These are phyloP conservation scores for Fragilariopsis cylindrus DNA, from an alignment of 108 stramenopile genomes.

Conservation along the genomic window DNA sequence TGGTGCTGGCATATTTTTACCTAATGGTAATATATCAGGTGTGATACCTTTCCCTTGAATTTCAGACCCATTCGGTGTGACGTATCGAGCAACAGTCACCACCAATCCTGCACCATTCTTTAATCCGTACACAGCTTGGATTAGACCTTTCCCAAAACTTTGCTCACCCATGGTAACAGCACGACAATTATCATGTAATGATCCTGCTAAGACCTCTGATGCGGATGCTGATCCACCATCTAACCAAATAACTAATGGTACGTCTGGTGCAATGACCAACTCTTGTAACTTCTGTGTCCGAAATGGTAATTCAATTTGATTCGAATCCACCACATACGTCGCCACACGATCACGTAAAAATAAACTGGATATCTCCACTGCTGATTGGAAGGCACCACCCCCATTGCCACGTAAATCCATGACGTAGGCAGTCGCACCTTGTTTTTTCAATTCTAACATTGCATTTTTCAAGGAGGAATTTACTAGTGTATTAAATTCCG, in stretches of 20 bases:
- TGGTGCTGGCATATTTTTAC: slow-evolving; percentile 50
- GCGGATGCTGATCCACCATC: slow-evolving; percentile 86
- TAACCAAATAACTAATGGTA: slow-evolving; percentile 76
- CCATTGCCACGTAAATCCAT: slow-evolving; percentile 89
- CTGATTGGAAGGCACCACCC: slow-evolving; percentile 94
- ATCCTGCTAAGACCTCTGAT: slow-evolving; percentile 90
- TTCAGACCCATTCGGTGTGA: slow-evolving; percentile 85
- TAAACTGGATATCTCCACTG: slow-evolving; percentile 91
- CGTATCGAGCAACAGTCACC: slow-evolving; percentile 91
- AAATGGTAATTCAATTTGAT: slow-evolving; percentile 67
- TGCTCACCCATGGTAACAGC: slow-evolving; percentile 90
- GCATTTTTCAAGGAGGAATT: slow-evolving; percentile 78
- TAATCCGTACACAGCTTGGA: slow-evolving; percentile 95
- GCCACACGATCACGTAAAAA: slow-evolving; percentile 81
- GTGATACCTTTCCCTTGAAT: slow-evolving; percentile 88
- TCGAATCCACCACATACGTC: slow-evolving; percentile 79
- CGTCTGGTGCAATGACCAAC: slow-evolving; percentile 40
- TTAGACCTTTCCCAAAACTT: slow-evolving; percentile 93
- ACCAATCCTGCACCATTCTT: slow-evolving; percentile 91
- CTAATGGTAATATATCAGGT: slow-evolving; percentile 57
- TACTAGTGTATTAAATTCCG: slow-evolving; percentile 87
- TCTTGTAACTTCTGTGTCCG: slow-evolving; percentile 57
- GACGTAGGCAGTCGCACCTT: slow-evolving; percentile 84
- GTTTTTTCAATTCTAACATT: slow-evolving; percentile 59
- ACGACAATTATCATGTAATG: slow-evolving; percentile 91